Evolutionary conservation across 352 stramenopile species (phyloP).

Genomic region (Pythium periplocum): DNA sequence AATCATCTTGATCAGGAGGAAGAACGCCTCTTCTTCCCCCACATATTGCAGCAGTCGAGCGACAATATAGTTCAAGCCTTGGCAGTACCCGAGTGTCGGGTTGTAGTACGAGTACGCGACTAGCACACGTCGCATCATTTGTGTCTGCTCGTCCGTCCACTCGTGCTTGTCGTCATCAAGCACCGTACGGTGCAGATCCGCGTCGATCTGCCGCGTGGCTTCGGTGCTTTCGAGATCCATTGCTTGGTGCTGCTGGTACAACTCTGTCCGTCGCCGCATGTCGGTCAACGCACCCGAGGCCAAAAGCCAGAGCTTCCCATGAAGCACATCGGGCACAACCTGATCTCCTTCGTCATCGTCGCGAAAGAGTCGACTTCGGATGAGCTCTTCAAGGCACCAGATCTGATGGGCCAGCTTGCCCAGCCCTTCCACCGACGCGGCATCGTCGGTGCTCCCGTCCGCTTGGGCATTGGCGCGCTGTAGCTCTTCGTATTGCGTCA

Average conservation of each 20-base stretch:
- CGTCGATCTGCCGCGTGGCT: conserved; percentile 77
- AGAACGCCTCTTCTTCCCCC: conserved; percentile 76
- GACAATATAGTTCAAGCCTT: conserved; percentile 87
- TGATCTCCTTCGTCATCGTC: conserved; percentile 46
- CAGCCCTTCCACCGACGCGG: conserved; percentile 36
- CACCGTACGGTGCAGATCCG: conserved; percentile 76
- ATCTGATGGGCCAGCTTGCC: conserved; percentile 68
- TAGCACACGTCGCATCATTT: conserved; percentile 75
- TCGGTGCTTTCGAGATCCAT: conserved; percentile 60
- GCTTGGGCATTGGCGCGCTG: conserved; percentile 41
- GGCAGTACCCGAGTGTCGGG: conserved; percentile 77
- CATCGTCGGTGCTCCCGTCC: conserved; percentile 21
- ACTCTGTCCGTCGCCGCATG: conserved; percentile 50
- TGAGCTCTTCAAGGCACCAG: conserved; percentile 77
- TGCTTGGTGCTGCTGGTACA: conserved; percentile 46
- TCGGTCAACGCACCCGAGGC: conserved; percentile 63
- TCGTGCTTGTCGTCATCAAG: conserved; percentile 46
- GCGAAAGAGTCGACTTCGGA: conserved; percentile 57
- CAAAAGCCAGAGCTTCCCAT: conserved; percentile 81
- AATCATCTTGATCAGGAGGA: conserved; percentile 77
- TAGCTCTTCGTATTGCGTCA: conserved; percentile 68
- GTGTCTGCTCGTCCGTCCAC: conserved; percentile 65
- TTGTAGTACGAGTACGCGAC: conserved; percentile 83
- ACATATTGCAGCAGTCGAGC: conserved; percentile 62
- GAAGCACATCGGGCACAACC: conserved; percentile 53